Percentiles rank a stretch among this genome's conserved stretches.
These are phyloP conservation scores for Fonsecaea erecta DNA, from an alignment of 2,329 filamentous ascomycete genomes.

Conservation along the genomic window DNA sequence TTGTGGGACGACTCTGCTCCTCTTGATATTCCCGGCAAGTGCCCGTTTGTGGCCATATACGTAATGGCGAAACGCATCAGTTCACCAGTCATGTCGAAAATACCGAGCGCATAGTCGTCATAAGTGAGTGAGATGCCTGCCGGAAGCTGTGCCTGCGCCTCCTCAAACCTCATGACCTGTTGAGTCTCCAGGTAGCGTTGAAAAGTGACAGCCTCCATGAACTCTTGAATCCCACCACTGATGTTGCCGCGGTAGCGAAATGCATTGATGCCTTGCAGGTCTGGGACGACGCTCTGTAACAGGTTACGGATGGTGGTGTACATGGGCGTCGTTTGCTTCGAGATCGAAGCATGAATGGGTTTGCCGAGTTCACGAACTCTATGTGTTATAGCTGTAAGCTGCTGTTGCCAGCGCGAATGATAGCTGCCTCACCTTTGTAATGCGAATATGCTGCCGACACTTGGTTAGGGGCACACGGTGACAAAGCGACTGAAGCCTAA, in stretches of 20 bases:
- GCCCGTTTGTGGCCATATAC: conserved; percentile 68
- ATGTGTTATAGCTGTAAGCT: neutral
- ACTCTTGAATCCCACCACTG: conserved; percentile 84
- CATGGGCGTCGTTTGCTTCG: conserved; percentile 71
- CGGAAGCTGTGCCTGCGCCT: conserved; percentile 56
- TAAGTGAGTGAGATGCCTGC: conserved; percentile 68
- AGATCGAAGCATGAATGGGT: conserved; percentile 68
- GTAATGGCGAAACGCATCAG: conserved; percentile 97
- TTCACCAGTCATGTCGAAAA: conserved; percentile 94
- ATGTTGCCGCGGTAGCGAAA: conserved; percentile 81
- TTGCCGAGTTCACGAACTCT: conserved; percentile 49
- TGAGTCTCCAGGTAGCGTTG: conserved; percentile 83
- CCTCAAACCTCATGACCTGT: conserved; percentile 69
- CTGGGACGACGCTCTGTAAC: conserved; percentile 69
- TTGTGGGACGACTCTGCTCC: conserved; percentile 37
- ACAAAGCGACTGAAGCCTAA: conserved; percentile 11
- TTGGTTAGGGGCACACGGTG: conserved; percentile 7
- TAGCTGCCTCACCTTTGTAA: conserved; percentile 69
- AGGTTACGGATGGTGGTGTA: conserved; percentile 72
- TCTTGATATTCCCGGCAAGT: conserved; percentile 28
- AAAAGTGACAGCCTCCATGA: conserved; percentile 89
- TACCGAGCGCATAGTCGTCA: conserved; percentile 85
- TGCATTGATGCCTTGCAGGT: conserved; percentile 78
- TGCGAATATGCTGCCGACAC: conserved; percentile 70
- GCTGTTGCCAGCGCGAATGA: neutral